A percentile compares a stretch with the other conserved stretches of the same genome.
These are phyloP conservation scores for Kluyveromyces dobzhanskii DNA, from an alignment of 805 yeast species.

Conservation along the genomic window DNA sequence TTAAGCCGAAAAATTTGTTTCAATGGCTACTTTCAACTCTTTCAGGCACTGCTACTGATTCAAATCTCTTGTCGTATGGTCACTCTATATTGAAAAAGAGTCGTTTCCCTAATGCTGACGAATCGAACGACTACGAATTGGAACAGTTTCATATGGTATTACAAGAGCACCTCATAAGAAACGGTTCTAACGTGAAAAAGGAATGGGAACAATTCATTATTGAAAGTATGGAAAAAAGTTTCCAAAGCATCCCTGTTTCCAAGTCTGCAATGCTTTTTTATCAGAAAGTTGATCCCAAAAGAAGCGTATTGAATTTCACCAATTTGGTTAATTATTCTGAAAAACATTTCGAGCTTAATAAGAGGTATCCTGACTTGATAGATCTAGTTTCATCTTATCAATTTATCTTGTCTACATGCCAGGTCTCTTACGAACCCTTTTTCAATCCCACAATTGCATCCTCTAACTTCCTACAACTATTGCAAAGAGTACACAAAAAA, in stretches of 20 bases:
- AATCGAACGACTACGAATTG: conserved; percentile 21
- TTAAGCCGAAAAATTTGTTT: not conserved
- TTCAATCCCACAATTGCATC: not conserved
- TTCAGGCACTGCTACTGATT: conserved; percentile 9
- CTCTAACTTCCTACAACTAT: conserved; percentile 6
- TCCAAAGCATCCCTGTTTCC: conserved; percentile 34
- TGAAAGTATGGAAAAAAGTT: conserved; percentile 35
- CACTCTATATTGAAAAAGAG: conserved; percentile 16
- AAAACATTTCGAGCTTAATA: conserved; percentile 30
- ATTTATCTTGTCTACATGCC: conserved; percentile 11
- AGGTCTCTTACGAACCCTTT: not conserved
- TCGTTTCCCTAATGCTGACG: conserved; percentile 40
- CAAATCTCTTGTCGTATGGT: conserved; percentile 12
- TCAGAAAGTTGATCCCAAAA: conserved; percentile 20
- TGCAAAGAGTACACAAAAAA: conserved; percentile 14
- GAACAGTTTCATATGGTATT: conserved; percentile 27
- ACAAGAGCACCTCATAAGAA: conserved; percentile 20
- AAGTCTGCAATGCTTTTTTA: conserved; percentile 31
- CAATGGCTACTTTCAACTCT: not conserved
- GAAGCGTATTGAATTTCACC: conserved; percentile 28
- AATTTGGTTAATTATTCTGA: conserved; percentile 36
- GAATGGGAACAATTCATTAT: conserved; percentile 24
- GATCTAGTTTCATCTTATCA: conserved; percentile 24
- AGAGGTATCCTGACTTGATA: conserved; percentile 32
- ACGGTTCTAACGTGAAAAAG: conserved; percentile 10